Conservation (phyloP, 805 yeast genomes). For the Pichia occidentalis region DNA sequence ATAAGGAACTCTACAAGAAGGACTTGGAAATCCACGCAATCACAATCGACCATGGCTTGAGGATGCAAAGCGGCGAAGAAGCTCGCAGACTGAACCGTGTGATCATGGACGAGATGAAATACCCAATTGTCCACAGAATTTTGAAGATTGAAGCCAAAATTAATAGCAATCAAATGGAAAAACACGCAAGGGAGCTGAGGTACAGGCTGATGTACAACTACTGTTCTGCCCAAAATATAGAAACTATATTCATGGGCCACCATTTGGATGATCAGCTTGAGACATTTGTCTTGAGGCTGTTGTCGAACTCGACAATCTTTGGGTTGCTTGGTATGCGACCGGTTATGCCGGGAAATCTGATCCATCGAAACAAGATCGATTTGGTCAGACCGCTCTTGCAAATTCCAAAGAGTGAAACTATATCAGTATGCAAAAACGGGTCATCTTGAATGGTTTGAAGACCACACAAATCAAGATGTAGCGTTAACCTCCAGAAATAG, state of each 20-base stretch:
- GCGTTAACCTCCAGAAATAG: constrained; percentile 52
- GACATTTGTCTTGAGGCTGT: constrained; percentile 53
- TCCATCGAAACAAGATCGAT: neutral
- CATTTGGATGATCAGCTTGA: constrained; percentile 69
- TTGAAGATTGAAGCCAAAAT: constrained; percentile 17
- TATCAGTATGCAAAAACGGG: constrained; percentile 37
- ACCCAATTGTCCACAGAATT: constrained; percentile 25
- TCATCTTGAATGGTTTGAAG: constrained; percentile 60
- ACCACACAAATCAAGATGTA: constrained; percentile 51
- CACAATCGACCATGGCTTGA: constrained; percentile 58
- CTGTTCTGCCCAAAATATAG: constrained; percentile 32
- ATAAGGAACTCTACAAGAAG: constrained; percentile 18
- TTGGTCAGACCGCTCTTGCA: constrained; percentile 49
- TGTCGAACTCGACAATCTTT: constrained; percentile 38
- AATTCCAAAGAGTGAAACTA: constrained; percentile 38
- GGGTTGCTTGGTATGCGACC: constrained; percentile 53
- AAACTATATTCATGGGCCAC: constrained; percentile 55
- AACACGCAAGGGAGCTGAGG: constrained; percentile 50
- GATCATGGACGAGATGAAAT: constrained; percentile 5
- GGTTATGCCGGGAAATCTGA: neutral
- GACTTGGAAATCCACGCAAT: constrained; percentile 40
- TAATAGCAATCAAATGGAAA: constrained; percentile 34
- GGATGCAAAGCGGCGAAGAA: constrained; percentile 44
- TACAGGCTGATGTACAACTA: constrained; percentile 37
- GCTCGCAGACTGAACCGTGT: constrained; percentile 33